Evolutionary conservation across 1,139 yeast genomes (phyloP).

Genomic region (Protomyces lactucae-debilis): DNA sequence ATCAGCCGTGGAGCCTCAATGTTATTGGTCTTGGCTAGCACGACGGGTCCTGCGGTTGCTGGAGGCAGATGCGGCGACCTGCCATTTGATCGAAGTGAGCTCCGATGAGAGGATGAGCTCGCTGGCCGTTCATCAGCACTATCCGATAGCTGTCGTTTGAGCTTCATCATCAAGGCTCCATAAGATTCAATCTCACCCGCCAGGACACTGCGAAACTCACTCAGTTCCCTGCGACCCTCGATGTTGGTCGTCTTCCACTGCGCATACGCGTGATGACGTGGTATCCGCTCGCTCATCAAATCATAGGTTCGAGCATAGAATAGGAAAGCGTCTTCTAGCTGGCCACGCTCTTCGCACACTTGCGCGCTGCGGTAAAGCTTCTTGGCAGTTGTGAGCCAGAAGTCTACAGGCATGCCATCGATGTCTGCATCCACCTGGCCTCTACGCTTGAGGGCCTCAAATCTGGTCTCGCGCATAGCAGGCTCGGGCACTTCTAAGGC

Average conservation of each 20-base stretch:
- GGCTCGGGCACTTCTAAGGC: neutral
- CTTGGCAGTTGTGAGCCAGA: constrained; percentile 23
- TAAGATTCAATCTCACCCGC: neutral
- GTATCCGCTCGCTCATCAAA: constrained; percentile 5
- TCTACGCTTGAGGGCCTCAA: constrained; percentile 13
- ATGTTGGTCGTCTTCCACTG: constrained; percentile 1
- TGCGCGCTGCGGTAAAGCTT: constrained; percentile 18
- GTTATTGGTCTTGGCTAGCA: constrained; percentile 37
- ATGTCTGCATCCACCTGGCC: constrained; percentile 7
- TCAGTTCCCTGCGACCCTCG: neutral
- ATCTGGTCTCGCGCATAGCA: neutral
- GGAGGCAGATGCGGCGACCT: neutral
- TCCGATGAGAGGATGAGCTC: neutral
- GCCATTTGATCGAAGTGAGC: neutral
- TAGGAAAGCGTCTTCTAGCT: constrained; percentile 15
- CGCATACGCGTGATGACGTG: constrained; percentile 3
- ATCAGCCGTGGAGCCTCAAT: constrained; percentile 37
- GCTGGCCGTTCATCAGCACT: neutral
- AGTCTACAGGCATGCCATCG: constrained; percentile 5
- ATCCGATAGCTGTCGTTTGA: neutral
- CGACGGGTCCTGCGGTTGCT: neutral
- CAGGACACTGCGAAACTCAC: neutral
- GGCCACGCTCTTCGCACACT: constrained; percentile 6
- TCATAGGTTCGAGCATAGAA: constrained; percentile 17
- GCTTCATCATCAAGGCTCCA: neutral